Percentiles rank a stretch among this genome's conserved stretches.
phyloP scores from a whole-genome alignment of 345 rosid genomes.

The Nephelium lappaceum region DNA sequence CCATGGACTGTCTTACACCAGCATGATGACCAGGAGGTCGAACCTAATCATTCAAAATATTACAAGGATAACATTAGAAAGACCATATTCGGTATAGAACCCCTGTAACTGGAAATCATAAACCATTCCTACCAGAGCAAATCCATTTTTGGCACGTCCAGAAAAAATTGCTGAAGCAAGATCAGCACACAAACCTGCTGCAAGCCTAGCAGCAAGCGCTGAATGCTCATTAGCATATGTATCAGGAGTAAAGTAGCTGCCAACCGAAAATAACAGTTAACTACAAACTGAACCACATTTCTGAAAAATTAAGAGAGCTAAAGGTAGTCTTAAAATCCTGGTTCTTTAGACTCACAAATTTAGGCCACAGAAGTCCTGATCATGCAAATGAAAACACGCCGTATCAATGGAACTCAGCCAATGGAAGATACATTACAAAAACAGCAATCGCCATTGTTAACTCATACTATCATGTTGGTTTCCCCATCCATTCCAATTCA shows the following conservation, averaged over 20 bases:
- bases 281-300: conserved; percentile 5
- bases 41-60: conserved; percentile 51
- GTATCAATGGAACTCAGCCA: neutral
- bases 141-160: conserved; percentile 84
- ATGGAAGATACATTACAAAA: neutral
- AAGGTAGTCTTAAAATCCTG: neutral
- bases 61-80: conserved; percentile 2
- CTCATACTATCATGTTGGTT: neutral
- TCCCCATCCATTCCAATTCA: conserved; percentile 1
- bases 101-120: neutral
- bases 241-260: conserved; percentile 96
- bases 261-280: conserved; percentile 27
- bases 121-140: conserved; percentile 78
- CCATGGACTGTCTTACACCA: conserved; percentile 88
- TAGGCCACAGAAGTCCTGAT: neutral
- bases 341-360: conserved; percentile 1
- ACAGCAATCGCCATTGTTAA: neutral
- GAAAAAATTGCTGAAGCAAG: conserved; percentile 82
- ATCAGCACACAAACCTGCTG: conserved; percentile 96
- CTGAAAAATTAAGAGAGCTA: neutral
- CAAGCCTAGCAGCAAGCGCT: conserved; percentile 97
- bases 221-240: conserved; percentile 98
- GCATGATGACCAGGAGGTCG: conserved; percentile 99
- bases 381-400: neutral
- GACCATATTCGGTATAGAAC: neutral